Evolutionary conservation across 495 filamentous ascomycete genomes (phyloP), one percentile per base, ranked within the genome.

Genomic region (Tetracladium setigerum): DNA sequence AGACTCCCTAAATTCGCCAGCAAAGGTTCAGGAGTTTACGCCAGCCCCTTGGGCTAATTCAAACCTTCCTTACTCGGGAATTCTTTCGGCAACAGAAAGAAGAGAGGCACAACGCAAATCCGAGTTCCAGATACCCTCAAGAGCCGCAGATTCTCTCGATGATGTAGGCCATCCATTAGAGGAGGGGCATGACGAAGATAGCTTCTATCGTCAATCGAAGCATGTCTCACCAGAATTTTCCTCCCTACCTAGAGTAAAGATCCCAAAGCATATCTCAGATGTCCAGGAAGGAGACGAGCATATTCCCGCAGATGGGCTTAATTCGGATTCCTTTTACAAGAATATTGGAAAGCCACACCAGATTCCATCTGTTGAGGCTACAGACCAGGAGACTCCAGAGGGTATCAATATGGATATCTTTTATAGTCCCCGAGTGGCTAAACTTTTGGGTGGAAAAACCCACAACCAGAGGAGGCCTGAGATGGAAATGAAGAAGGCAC

Each of bases 381-480:
- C 42, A 18, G 41, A 45, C 30, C 62, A 71, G 46, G 63, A 75
- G 27, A 41, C 72, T 30, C 64, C 75, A 12, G 74, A 82, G 27
- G 77, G 77, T 33, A 66, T 81, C 57, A 72, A 82, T 59, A 72
- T 69, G 24, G 74, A 76, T 49, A 58, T 85, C 5, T 86, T 86
- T 55, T 71, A 75, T 17, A 83, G 73, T 39, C 74, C 75, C 0
- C 68, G 66, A 45, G 77, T 84, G 11, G 77, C 81, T 19, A 68
- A 69, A 38, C 67, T 77, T 57, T 60, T 87, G 6, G 61, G 61
- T 22, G 65, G 64, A 24, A 46, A 33, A 19, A 44, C 34, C 14
- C 44, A 49, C 49, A 60, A 38, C 46, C 47, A 27, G 34, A 52
- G n/a, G 46, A 50, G 32, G 5, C 17, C 7, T 17, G 49, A 14